Evolutionary conservation across 495 filamentous ascomycete species (phyloP).

Genomic region (Diplogelasinospora grovesii): DNA sequence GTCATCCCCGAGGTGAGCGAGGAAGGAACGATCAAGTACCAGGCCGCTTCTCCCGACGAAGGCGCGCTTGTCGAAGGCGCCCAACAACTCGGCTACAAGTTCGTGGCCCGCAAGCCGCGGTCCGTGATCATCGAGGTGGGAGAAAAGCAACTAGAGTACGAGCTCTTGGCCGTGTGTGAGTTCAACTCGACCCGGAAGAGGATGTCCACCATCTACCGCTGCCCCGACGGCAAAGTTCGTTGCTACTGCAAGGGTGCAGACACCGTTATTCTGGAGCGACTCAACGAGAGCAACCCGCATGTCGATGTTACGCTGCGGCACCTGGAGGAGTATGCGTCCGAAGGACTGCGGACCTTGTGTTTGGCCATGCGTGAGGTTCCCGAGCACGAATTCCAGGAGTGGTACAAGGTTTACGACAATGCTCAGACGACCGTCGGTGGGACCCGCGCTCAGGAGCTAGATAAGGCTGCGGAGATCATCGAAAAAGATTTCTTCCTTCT

Average conservation of each 20-base stretch:
- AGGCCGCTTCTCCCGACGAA: constrained; percentile 96
- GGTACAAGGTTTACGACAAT: constrained; percentile 80
- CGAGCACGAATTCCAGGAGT: constrained; percentile 84
- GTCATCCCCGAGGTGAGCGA: constrained; percentile 88
- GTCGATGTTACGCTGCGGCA: constrained; percentile 85
- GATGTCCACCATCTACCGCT: constrained; percentile 96
- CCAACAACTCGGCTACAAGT: constrained; percentile 74
- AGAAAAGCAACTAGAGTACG: constrained; percentile 71
- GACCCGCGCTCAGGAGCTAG: constrained; percentile 87
- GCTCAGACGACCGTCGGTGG: constrained; percentile 87
- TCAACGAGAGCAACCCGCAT: constrained; percentile 71
- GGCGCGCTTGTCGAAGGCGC: constrained; percentile 94
- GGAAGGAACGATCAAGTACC: constrained; percentile 83
- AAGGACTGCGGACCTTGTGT: constrained; percentile 92
- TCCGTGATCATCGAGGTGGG: constrained; percentile 72
- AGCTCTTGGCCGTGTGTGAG: constrained; percentile 91
- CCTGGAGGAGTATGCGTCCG: constrained; percentile 95
- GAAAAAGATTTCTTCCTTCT: constrained; percentile 87
- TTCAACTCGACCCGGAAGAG: constrained; percentile 98
- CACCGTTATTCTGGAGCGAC: constrained; percentile 89
- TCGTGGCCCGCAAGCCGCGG: constrained; percentile 82
- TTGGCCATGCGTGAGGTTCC: constrained; percentile 91
- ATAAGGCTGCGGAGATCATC: constrained; percentile 95
- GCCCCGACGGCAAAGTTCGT: constrained; percentile 90
- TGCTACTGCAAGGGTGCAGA: constrained; percentile 96